phyloP scores from a whole-genome alignment of 1,284 basidiomycete species.

The Bothia castanella region DNA sequence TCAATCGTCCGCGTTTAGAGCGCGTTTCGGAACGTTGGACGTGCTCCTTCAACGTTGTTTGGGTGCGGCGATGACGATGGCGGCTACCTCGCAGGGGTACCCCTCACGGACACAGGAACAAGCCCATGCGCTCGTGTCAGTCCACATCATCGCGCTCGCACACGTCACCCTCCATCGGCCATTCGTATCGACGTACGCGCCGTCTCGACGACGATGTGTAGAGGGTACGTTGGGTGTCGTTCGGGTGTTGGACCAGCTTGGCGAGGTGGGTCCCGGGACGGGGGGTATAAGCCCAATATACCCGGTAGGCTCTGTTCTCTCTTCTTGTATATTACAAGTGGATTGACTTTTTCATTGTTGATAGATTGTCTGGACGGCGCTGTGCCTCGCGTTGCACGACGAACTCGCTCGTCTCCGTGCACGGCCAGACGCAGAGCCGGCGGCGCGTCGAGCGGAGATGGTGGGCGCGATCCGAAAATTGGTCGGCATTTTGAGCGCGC shows the following conservation, averaged over 20 bases:
- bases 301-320: no score
- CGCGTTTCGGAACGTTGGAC: slow-evolving; percentile 35
- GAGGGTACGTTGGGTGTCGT: slow-evolving; percentile 23
- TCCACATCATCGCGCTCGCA: slow-evolving; percentile 32
- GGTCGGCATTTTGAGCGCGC: slow-evolving; percentile 14
- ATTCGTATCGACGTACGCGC: slow-evolving; percentile 23
- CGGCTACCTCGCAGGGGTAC: slow-evolving; percentile 6
- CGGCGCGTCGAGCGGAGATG: slow-evolving; percentile 11
- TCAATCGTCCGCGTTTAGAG: slow-evolving; percentile 19
- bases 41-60: slow-evolving; percentile 34
- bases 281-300: slow-evolving; percentile 17
- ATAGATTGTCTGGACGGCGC: slow-evolving; percentile 26
- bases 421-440: background rate
- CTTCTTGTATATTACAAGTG: background rate
- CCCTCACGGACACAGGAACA: slow-evolving; percentile 21
- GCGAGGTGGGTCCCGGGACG: background rate
- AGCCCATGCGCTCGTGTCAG: slow-evolving; percentile 12
- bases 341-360: background rate
- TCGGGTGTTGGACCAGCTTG: slow-evolving; percentile 14
- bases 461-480: slow-evolving; percentile 17
- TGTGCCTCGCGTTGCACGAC: slow-evolving; percentile 23
- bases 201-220: slow-evolving; percentile 30
- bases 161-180: slow-evolving; percentile 38
- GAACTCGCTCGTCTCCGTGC: slow-evolving; percentile 21
- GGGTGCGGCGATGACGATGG: slow-evolving; percentile 8